Evolutionary conservation across 768 basidiomycete genomes (phyloP).

Genomic region (Tricholoma matsutake): DNA sequence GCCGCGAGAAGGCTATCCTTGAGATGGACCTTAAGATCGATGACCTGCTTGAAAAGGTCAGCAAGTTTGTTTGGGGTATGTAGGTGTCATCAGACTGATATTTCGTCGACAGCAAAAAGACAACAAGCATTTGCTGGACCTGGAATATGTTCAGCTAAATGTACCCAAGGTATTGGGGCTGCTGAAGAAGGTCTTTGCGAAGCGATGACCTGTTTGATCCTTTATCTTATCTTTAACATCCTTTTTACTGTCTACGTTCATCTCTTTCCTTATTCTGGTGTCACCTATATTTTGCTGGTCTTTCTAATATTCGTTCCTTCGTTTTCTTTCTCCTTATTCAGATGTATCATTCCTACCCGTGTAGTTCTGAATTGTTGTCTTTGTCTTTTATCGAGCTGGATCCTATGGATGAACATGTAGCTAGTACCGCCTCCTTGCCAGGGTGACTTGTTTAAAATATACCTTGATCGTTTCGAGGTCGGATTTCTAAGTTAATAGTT

Average conservation of each 20-base stretch:
- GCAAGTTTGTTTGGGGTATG: constrained; percentile 14
- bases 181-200: constrained; percentile 91
- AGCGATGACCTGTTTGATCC: constrained; percentile 51
- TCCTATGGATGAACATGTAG: background rate
- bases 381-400: constrained; percentile 12
- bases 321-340: constrained; percentile 18
- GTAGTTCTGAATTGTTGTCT: constrained; percentile 24
- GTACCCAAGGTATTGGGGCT: constrained; percentile 92
- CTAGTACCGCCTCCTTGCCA: background rate
- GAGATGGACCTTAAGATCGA: constrained; percentile 99
- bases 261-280: constrained; percentile 16
- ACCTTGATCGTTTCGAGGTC: too few species aligned
- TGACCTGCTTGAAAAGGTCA: constrained; percentile 93
- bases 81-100: background rate
- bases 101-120: constrained; percentile 83
- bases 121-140: constrained; percentile 91
- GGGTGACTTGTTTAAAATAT: background rate
- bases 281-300: constrained; percentile 12
- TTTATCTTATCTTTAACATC: constrained; percentile 27
- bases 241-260: constrained; percentile 17
- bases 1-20: constrained; percentile 96
- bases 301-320: constrained; percentile 13
- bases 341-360: constrained; percentile 34
- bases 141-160: constrained; percentile 97
- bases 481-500: too few species aligned